Evolutionary conservation across 805 yeast species (phyloP).

Genomic region (Candida incommunis): DNA sequence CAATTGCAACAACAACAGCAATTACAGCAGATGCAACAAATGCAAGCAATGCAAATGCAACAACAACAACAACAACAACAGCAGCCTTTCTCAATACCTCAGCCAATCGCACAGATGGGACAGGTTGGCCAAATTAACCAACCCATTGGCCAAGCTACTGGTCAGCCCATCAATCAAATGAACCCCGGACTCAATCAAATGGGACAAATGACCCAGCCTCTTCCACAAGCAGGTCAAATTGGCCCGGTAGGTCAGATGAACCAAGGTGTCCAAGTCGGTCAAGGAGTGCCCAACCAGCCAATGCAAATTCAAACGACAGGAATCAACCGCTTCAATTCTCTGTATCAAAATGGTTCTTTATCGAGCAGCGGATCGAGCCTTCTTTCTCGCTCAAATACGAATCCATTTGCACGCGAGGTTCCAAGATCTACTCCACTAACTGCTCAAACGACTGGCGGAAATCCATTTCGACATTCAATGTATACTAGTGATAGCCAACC

Average conservation of each 20-base stretch:
- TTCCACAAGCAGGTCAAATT: too few relatives aligned
- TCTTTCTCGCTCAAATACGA: background rate
- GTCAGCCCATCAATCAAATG: background rate
- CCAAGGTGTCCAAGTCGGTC: too few relatives aligned
- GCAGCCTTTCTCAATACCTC: slow-evolving; percentile 13
- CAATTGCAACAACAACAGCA: slow-evolving; percentile 9
- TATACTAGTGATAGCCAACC: slow-evolving; percentile 21
- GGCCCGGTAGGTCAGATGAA: too few relatives aligned
- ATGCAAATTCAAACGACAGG: too few relatives aligned
- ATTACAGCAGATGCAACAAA: slow-evolving; percentile 7
- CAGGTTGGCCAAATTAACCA: slow-evolving; percentile 2
- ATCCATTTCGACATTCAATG: slow-evolving; percentile 39
- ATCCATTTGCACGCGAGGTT: slow-evolving; percentile 8
- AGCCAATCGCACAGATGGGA: slow-evolving; percentile 19
- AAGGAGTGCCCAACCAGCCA: too few relatives aligned
- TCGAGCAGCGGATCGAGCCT: background rate
- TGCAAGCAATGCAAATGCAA: slow-evolving; percentile 7
- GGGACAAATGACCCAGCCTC: too few relatives aligned
- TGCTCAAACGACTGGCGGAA: slow-evolving; percentile 37
- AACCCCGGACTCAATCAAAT: background rate
- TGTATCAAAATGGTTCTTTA: background rate
- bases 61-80: slow-evolving; percentile 5
- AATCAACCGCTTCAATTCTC: too few relatives aligned
- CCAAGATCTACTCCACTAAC: slow-evolving; percentile 11
- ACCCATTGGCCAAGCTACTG: background rate